These are phyloP conservation scores for Wickerhamomyces canadensis DNA, from an alignment of 805 yeast genomes.

Conservation along the genomic window DNA sequence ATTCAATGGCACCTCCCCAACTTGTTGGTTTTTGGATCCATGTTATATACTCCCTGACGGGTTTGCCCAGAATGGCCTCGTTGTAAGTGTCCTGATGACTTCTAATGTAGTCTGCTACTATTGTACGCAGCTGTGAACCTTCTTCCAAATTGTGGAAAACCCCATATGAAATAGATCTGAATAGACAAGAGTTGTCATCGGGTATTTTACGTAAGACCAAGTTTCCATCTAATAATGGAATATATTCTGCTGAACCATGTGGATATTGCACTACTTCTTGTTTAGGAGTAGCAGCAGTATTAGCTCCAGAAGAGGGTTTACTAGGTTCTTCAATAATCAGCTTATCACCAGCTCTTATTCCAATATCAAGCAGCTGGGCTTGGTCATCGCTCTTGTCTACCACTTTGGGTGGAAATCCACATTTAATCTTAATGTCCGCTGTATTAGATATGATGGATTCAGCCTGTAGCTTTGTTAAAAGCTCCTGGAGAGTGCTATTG, in stretches of 20 bases:
- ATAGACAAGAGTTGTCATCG: conserved; percentile 76
- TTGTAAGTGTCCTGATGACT: conserved; percentile 40
- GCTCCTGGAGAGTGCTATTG: conserved; percentile 29
- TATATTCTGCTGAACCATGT: conserved; percentile 1
- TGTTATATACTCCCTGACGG: conserved; percentile 39
- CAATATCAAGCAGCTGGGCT: conserved; percentile 32
- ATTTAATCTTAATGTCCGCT: conserved; percentile 29
- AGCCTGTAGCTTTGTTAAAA: conserved; percentile 21
- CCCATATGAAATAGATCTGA: conserved; percentile 57
- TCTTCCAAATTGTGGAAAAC: conserved; percentile 37
- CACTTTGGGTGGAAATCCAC: conserved; percentile 59
- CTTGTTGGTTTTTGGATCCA: conserved; percentile 59
- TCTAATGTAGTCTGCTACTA: conserved; percentile 43
- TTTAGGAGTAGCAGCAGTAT: neutral
- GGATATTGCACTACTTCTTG: neutral
- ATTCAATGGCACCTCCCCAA: conserved; percentile 86
- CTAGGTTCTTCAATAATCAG: conserved; percentile 32
- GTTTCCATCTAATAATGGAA: conserved; percentile 23
- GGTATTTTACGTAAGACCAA: conserved; percentile 54
- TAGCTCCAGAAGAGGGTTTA: no score
- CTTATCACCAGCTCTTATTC: conserved; percentile 56
- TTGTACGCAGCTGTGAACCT: conserved; percentile 43
- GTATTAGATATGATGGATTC: conserved; percentile 5
- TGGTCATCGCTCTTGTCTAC: conserved; percentile 27
- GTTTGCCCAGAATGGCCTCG: conserved; percentile 53